Base-by-base conservation (phyloP, 2,329 filamentous ascomycete species). In the Juglanconis juglandina region DNA sequence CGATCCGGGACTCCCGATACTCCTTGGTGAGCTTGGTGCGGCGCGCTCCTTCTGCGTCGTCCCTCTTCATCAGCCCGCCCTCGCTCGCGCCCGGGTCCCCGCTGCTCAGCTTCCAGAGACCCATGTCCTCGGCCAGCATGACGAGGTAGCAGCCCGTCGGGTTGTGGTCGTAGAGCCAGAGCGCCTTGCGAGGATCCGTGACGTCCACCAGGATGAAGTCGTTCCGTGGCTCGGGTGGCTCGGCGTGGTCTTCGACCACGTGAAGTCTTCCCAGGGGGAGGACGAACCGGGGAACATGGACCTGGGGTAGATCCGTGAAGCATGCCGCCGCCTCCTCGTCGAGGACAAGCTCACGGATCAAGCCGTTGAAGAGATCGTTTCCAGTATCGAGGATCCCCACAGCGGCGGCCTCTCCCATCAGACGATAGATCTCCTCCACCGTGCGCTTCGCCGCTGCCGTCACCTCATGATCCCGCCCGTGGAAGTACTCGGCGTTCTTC, bases 231-330 rank as follows among this genome's bases (percentile, higher is more conserved):
- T 17, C 5, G 2, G 9, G 3, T 24, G 34, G 46, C 5, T 47
- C 2, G 8, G 4, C 39, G 5, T 8, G 4, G 4, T 13, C 24
- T 17, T 35, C 33, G 0, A 41, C 9, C 1, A 53, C 53, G 3
- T 54, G 44, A 3, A 62, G 30, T 4, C 47, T 53, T 14, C 60
- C 60, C 30, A 59, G 52, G n/a, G 52, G 60, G n/a, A 62, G 14
- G 13, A 62, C 41, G n/a, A 32, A 42, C 7, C 2, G 17, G 33
- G 46, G 37, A 9, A 2, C 7, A 5, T 13, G 34, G 5, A 3
- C 14, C 17, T 3, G 11, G 5, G 11, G 42, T 13, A 3, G 3
- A 39, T 39, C 37, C 37, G 37, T 13, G 37, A 39, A 39, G 7
- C 8, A 39, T 13, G 11, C 8, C 37, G 11, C 14, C 24, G 32